A percentile compares a stretch with the other conserved stretches of the same genome.
Conservation (phyloP, 2,329 filamentous ascomycete species). For the Arthrobotrys sinensis region DNA sequence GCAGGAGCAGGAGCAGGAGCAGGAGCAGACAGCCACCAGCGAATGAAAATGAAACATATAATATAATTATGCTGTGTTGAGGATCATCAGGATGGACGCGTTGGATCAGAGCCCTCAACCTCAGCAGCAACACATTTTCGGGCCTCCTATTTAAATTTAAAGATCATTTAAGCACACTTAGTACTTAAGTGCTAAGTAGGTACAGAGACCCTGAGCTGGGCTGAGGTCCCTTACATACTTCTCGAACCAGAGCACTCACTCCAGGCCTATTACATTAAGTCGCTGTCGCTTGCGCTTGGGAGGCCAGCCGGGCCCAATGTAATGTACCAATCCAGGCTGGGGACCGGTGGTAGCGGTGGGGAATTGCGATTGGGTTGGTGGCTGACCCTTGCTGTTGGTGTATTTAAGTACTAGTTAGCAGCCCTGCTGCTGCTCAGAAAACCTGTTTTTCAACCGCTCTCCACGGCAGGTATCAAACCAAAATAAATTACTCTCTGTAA, state of each 20-base stretch:
- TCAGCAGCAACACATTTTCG: background rate
- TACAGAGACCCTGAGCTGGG: background rate
- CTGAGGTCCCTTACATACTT: conserved; percentile 40
- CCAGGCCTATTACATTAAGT: background rate
- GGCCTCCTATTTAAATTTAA: no score
- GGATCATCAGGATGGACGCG: background rate
- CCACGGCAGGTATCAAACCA: conserved; percentile 1
- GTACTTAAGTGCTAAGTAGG: background rate
- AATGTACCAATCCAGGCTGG: no score
- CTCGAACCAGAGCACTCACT: background rate
- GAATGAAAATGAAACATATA: background rate
- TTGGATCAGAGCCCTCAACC: background rate
- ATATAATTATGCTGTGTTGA: background rate
- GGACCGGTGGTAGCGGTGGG: no score
- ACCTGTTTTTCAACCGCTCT: conserved; percentile 28
- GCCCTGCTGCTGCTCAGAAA: background rate
- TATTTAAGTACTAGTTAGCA: background rate
- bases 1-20: no score
- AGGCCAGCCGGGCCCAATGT: no score
- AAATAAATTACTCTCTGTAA: background rate
- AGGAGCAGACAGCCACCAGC: background rate
- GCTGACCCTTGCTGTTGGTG: conserved; percentile 29
- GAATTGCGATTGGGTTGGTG: background rate
- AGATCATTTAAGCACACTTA: no score
- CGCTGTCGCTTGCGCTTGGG: conserved; percentile 3